Evolutionary conservation across 768 basidiomycete genomes (phyloP).

Genomic region (Boletellus sp.): DNA sequence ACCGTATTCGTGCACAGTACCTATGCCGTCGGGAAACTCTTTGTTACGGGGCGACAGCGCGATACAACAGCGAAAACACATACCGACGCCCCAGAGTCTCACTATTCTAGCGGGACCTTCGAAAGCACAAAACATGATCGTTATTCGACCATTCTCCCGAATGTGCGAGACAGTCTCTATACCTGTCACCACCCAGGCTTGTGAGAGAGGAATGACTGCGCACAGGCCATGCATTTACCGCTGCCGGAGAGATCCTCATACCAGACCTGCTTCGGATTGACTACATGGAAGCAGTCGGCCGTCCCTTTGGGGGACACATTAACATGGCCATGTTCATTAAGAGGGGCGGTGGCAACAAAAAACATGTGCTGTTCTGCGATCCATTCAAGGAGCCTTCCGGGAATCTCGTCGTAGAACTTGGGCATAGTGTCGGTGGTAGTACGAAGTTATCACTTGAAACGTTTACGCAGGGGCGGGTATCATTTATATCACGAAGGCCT

Average conservation of each 20-base stretch:
- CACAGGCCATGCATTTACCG: slow-evolving; percentile 37
- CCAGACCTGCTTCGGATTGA: slow-evolving; percentile 54
- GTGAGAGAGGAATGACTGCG: background rate
- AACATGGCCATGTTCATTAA: slow-evolving; percentile 50
- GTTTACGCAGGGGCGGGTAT: too few relatives aligned
- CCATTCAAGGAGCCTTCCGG: slow-evolving; percentile 52
- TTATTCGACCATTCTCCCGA: slow-evolving; percentile 61
- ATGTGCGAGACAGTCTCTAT: slow-evolving; percentile 58
- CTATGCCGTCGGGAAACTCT: slow-evolving; percentile 28
- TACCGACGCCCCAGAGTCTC: slow-evolving; percentile 59
- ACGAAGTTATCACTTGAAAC: too few relatives aligned
- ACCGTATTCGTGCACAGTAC: slow-evolving; percentile 59
- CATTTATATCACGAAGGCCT: too few relatives aligned
- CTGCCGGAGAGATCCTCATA: slow-evolving; percentile 74
- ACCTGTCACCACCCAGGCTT: slow-evolving; percentile 30
- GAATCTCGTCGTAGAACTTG: slow-evolving; percentile 54
- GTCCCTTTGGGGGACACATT: slow-evolving; percentile 69
- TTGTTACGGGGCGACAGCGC: too few relatives aligned
- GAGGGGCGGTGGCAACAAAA: slow-evolving; percentile 68
- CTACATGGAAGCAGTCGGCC: slow-evolving; percentile 57
- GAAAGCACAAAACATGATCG: slow-evolving; percentile 59
- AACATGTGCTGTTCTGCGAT: slow-evolving; percentile 61
- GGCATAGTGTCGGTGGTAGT: slow-evolving; percentile 57
- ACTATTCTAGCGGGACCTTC: slow-evolving; percentile 56
- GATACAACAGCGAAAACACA: too few relatives aligned